Percentiles rank a stretch among this genome's conserved stretches.
Conservation (phyloP, 108 stramenopile genomes). For the Discostella pseudostelligera region DNA sequence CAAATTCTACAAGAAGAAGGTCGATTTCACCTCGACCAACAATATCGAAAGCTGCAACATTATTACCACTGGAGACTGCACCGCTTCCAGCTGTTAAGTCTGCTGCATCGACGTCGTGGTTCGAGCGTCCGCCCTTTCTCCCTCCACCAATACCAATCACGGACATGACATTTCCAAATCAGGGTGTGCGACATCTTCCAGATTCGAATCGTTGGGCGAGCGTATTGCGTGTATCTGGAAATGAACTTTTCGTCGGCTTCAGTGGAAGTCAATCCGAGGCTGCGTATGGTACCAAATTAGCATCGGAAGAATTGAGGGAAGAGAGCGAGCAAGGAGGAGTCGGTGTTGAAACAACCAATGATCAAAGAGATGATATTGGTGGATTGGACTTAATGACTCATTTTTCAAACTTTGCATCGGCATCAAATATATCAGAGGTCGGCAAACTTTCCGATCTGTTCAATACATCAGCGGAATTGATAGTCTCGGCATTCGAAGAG, state of each 20-base stretch:
- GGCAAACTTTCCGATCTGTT: slow-evolving; percentile 17
- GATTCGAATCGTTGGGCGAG: slow-evolving; percentile 23
- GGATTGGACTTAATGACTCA: background rate
- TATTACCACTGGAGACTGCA: no score
- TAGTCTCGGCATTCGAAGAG: slow-evolving; percentile 26
- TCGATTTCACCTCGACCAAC: no score
- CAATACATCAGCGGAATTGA: slow-evolving; percentile 14
- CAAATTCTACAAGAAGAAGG: no score
- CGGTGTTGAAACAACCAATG: background rate
- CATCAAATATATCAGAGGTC: background rate
- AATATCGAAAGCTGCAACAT: no score
- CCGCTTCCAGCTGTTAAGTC: no score
- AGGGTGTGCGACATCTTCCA: slow-evolving; percentile 13
- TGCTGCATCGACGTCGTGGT: background rate
- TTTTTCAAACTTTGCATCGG: slow-evolving; percentile 1
- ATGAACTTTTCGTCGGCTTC: slow-evolving; percentile 27
- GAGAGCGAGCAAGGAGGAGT: background rate
- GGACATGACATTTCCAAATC: background rate
- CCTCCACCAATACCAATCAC: slow-evolving; percentile 10
- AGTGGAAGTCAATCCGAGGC: slow-evolving; percentile 27
- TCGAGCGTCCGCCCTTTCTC: slow-evolving; percentile 8
- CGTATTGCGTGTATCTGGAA: slow-evolving; percentile 14
- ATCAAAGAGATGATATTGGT: background rate
- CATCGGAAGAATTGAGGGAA: slow-evolving; percentile 5
- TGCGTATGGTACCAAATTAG: slow-evolving; percentile 6